Evolutionary conservation across 192 early-diverging fungal genomes (phyloP), one percentile per base, ranked within the genome.

Genomic region (Phlyctochytrium bullatum): DNA sequence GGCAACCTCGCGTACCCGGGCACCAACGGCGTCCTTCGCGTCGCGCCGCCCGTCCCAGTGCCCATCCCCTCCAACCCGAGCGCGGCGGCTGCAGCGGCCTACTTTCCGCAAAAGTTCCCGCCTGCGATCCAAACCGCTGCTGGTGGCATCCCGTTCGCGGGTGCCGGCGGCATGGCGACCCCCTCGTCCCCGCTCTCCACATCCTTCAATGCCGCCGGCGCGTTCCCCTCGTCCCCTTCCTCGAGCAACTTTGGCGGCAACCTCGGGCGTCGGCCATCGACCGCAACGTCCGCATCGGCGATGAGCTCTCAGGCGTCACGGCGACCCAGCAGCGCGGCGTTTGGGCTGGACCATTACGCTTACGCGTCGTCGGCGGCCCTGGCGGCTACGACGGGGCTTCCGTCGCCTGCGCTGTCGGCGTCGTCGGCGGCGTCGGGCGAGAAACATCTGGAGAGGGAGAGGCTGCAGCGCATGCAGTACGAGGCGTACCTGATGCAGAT

Each of bases 401-500:
- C 54, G 6, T 14, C 54, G 10, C 54, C 20, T 25, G 54, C 54
- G 4, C 12, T 6, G 6, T 28, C 54, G 6, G 25, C 12, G 14
- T 25, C 54, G 16, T 10, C 54, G 27, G 6, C 54, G 12, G 54
- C 14, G 6, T 57, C 54, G 27, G 12, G 25, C 12, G 20, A 25
- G 20, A 6, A 25, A 10, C 54, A 57, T 10, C 20, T 24, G 54
- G 54, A 57, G 54, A 10, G 54, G 12, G 20, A 57, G 54, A 28
- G 20, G 54, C 16, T 28, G 54, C 12, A 24, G 54, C 12, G 54
- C 6, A 10, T 25, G 54, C 54, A 57, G 25, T 57, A 57, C 54
- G 54, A 57, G 54, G 4, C 12, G 54, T 57, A 57, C 54, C 10
- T 57, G 54, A 27, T 57, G 20, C 54, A 57, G 54, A 10, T 24